These are phyloP conservation scores for Glebionis coronaria DNA, from an alignment of 129 eudicot species.

Conservation along the genomic window DNA sequence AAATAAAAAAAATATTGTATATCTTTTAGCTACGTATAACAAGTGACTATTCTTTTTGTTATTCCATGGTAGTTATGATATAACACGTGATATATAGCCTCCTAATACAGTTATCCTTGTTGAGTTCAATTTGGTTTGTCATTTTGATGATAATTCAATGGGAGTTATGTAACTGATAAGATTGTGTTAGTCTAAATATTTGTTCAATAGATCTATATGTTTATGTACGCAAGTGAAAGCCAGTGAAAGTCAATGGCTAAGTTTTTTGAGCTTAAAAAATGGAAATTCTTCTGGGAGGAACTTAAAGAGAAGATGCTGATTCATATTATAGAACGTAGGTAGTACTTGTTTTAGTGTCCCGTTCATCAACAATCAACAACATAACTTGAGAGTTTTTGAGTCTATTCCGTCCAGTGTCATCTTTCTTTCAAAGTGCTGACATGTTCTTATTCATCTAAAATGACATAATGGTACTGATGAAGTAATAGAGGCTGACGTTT, in stretches of 20 bases:
- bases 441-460: neutral
- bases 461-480: neutral
- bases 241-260: neutral
- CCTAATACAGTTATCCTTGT: neutral
- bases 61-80: neutral
- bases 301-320: too few species aligned
- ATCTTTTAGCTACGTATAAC: neutral
- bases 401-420: too few species aligned
- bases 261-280: too few species aligned
- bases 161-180: neutral
- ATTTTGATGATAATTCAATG: neutral
- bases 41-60: neutral
- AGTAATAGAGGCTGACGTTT: neutral
- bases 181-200: slow-evolving; percentile 1
- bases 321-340: too few species aligned
- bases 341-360: too few species aligned
- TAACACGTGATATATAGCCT: neutral
- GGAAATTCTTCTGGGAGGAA: too few species aligned
- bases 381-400: neutral
- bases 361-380: too few species aligned
- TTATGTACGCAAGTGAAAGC: neutral
- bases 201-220: neutral
- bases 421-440: neutral
- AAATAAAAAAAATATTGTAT: neutral
- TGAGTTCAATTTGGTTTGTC: neutral